Percentiles rank a stretch among this genome's conserved stretches.
Conservation (phyloP, 768 basidiomycete genomes). For the Hygrophorus pudorinus region DNA sequence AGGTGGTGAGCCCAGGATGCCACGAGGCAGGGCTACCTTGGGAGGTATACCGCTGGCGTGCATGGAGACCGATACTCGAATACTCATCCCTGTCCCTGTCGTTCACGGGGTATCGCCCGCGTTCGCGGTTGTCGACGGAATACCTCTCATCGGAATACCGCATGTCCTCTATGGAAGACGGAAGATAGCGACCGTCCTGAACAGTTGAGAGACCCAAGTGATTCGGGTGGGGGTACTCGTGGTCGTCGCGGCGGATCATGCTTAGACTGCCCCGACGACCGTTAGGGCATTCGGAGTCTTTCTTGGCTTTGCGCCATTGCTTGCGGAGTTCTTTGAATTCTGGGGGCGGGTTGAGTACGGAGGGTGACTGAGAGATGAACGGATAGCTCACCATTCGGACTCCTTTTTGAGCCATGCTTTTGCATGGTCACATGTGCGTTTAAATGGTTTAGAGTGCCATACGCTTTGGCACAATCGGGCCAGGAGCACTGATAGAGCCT, state of each 20-base stretch:
- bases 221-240: neutral
- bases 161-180: too few relatives aligned
- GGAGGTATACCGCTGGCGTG: constrained; percentile 21
- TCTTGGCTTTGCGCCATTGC: constrained; percentile 91
- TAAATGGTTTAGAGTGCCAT: constrained; percentile 92
- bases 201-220: too few relatives aligned
- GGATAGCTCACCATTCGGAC: constrained; percentile 66
- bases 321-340: constrained; percentile 98
- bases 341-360: constrained; percentile 26
- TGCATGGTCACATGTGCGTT: constrained; percentile 99
- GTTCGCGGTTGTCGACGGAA: constrained; percentile 17
- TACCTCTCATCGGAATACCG: constrained; percentile 7
- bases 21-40: constrained; percentile 23
- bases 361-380: constrained; percentile 4
- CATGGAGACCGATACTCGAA: constrained; percentile 14
- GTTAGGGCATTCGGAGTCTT: constrained; percentile 38
- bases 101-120: too few relatives aligned
- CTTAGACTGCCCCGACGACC: neutral
- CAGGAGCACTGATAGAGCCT: constrained; percentile 84
- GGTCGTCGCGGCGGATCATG: constrained; percentile 18
- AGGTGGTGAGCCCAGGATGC: constrained; percentile 20
- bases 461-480: constrained; percentile 70
- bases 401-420: constrained; percentile 85
- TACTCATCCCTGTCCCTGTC: constrained; percentile 19
- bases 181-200: too few relatives aligned